Evolutionary conservation across 148 eudicot genomes (phyloP), one percentile per base, ranked within the genome.

Genomic region (Suaeda aralocaspica): DNA sequence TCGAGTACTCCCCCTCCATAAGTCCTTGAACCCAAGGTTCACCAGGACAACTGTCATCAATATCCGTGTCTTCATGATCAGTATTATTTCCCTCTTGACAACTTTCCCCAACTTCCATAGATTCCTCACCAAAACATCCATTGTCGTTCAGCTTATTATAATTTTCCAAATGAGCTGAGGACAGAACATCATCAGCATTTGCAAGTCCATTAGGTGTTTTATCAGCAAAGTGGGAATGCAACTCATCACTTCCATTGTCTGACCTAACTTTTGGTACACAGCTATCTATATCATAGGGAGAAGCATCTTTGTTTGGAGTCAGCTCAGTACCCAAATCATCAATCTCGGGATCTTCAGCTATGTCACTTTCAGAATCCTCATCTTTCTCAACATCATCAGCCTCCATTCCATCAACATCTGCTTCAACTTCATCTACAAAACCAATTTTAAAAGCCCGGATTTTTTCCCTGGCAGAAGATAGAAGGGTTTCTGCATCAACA

Each of bases 21-120:
- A 93, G 97, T 53, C 96, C 96, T 75, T 85, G 92, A 70, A 89
- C 96, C 98, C 98, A 93, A 34, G 86, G 74, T 64, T 90, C 96
- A 71, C 92, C 88, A 8, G 75, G 77, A 46, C 69, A 70, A 41
- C 86, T 84, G 67, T 91, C 92, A 82, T 91, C 96, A 76, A 84
- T 76, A 55, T 83, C 79, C 45, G 79, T 76, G 48, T 85, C 86
- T 74, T 86, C 93, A 50, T 79, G 83, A 75, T 80, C 83, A 71
- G 71, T 60, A 70, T 28, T 53, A 67, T 72, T 64, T 65, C 52
- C 66, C 66, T 75, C 84, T 25, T 57, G 62, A 62, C 55, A 75
- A 41, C 69, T 56, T 66, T 73, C 81, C 74, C 52, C 69, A 70
- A 46, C 78, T 75, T 64, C 81, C 13, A 62, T 28, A 45, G 78